Evolutionary conservation across 2,329 filamentous ascomycete genomes (phyloP), one percentile per base, ranked within the genome.

Genomic region (Fusarium falciforme): DNA sequence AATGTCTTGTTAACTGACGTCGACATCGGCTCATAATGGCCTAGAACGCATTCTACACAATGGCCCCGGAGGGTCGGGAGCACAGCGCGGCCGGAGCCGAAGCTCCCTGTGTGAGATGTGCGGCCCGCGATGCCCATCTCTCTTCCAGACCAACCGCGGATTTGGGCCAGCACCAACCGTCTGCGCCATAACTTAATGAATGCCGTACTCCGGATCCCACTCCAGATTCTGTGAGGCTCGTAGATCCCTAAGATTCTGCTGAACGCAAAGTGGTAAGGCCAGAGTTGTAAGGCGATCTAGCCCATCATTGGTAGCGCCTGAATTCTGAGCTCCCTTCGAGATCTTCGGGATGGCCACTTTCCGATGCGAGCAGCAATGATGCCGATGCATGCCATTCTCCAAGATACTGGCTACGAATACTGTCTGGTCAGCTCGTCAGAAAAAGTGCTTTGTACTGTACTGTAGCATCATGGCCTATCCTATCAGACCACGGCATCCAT

Each of bases 311-410:
- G 36, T 27, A 58, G 35, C 31, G 27, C 49, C 49, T 68, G 47
- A 49, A 38, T 31, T 47, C 33, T 44, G 31, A 35, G 55, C 52
- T 47, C 60, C 49, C 73, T 20, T 25, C 61, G 33, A 38, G 29
- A 27, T 38, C 20, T 17, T 27, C 64, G 47, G 60, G 40, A 55
- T 44, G 62, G 22, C 22, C 22, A 66, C 22, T 42, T 54, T 47
- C 63, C 57, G 44, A 44, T 44, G 68, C 57, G 40, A 31, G 35
- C 16, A 61, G 27, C 42, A 35, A 33, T 52, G 70, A 40, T 52
- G 25, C 22, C 55, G 38, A 44, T 55, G 58, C 14, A 38, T 20
- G 7, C 20, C 20, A 22, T 36, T 61, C 25, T 31, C 14, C 9
- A 8, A 54, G 60, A 31, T 17, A 35, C 44, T 38, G 25, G 33